A percentile compares a stretch with the other conserved stretches of the same genome.
Conservation (phyloP, 2,329 filamentous ascomycete genomes). For the Grosmannia clavigera region DNA sequence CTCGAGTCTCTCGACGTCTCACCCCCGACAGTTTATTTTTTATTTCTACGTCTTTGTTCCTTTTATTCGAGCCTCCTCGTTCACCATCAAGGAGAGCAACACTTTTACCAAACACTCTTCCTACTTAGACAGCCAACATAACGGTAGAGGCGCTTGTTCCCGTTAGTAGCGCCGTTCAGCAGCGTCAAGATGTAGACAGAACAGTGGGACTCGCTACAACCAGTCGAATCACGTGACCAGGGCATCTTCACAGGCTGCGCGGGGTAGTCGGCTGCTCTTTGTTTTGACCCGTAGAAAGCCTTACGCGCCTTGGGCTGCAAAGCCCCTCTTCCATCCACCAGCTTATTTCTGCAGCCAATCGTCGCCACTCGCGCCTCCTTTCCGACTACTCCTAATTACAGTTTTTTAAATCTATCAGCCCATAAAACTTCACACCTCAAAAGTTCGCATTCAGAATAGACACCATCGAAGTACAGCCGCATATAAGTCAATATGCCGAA, state of each 20-base stretch:
- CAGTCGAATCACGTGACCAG: not conserved
- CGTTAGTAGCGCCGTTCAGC: not conserved
- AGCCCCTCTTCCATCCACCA: not conserved
- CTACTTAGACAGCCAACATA: too few species aligned
- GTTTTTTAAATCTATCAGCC: not conserved
- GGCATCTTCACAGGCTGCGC: not conserved
- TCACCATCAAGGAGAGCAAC: too few species aligned
- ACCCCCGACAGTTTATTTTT: too few species aligned
- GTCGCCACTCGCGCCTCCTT: not conserved
- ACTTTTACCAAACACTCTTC: too few species aligned
- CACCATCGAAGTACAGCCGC: not conserved
- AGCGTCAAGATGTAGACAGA: not conserved
- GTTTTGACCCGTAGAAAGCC: not conserved
- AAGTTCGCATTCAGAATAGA: not conserved
- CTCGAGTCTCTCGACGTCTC: too few species aligned
- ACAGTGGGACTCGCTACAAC: not conserved
- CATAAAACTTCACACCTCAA: not conserved
- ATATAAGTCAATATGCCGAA: constrained; percentile 63
- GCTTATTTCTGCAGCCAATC: not conserved
- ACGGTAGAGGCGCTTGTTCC: not conserved
- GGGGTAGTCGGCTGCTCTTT: not conserved
- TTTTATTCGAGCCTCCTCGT: too few species aligned
- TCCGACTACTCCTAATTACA: not conserved
- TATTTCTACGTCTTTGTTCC: too few species aligned
- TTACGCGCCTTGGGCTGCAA: not conserved